Evolutionary conservation across 257 asterid species (phyloP), one percentile per base, ranked within the genome.

Genomic region (Henckelia pumila): DNA sequence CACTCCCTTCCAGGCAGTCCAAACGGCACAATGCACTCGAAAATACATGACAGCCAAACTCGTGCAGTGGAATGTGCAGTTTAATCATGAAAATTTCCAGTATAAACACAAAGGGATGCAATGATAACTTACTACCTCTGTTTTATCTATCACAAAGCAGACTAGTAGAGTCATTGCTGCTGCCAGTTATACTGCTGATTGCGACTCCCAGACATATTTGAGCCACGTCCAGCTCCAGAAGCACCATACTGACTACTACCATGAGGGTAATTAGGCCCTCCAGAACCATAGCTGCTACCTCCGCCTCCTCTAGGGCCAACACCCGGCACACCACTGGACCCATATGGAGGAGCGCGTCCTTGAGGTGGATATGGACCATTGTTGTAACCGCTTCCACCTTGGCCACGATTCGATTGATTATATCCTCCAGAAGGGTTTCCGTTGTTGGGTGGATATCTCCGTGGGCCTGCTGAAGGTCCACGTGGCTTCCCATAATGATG

Each of bases 141-240:
- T 32, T 22, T 24, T 62, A n/a, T n/a, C 55, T 32, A 26, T 23
- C 16, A 25, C 6, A 35, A n/a, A 28, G 61, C 40, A 47, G 21
- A 5, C 21, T 5, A 16, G 55, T 30, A 9, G 25, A 53, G 33
- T 28, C 35, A 8, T 20, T 26, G 5, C 65, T 92, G 97, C 81
- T 80, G 97, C 98, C 97, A 89, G 68, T 85, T 86, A 71, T 87
- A 84, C n/a, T 82, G 97, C 60, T 87, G 97, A 67, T 82, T 87
- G 65, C 96, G 91, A 76, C 81, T 89, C 19, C 96, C 92, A 26
- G 89, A 25, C 73, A 75, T 71, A 76, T 83, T 92, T 56, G 93
- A 82, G 73, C 98, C 97, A 29, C 96, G 96, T 8, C 95, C 97
- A 50, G 88, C 71, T 33, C 95, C 96, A 50, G 96, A 82, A 61